These are phyloP conservation scores for Malbranchea cinnamomea DNA, from an alignment of 2,329 filamentous ascomycete species.

Conservation along the genomic window DNA sequence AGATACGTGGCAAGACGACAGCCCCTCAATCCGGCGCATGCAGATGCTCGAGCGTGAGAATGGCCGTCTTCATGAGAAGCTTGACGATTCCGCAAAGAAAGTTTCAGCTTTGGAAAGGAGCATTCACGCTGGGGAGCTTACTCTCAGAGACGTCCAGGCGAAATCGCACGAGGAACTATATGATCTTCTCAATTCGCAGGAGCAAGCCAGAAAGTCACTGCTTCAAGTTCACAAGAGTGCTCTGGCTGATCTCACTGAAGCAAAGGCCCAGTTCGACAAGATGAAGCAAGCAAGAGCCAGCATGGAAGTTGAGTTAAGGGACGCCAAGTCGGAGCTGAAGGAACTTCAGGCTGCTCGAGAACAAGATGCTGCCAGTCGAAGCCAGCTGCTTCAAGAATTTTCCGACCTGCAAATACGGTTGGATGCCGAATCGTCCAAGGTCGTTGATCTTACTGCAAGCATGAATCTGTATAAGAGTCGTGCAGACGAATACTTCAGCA, in stretches of 20 bases:
- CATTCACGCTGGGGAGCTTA: constrained; percentile 73
- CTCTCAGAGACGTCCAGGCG: constrained; percentile 77
- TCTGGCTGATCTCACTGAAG: constrained; percentile 68
- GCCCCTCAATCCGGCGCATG: constrained; percentile 63
- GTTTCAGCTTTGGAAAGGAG: constrained; percentile 78
- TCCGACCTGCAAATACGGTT: constrained; percentile 85
- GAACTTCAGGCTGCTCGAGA: constrained; percentile 67
- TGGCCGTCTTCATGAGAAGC: constrained; percentile 77
- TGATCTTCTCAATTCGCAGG: constrained; percentile 82
- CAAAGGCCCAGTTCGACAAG: constrained; percentile 75
- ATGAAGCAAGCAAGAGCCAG: constrained; percentile 66
- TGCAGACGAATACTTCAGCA: constrained; percentile 92
- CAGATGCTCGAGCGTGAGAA: constrained; percentile 90
- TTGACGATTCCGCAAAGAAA: constrained; percentile 87
- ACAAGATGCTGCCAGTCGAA: constrained; percentile 75
- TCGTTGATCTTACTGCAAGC: constrained; percentile 70
- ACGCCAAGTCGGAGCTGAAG: constrained; percentile 66
- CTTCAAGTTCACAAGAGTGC: constrained; percentile 75
- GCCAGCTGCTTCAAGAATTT: constrained; percentile 80
- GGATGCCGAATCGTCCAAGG: constrained; percentile 73
- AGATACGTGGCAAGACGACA: constrained; percentile 55
- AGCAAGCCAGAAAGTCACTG: constrained; percentile 69
- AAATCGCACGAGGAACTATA: constrained; percentile 90
- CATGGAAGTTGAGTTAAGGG: constrained; percentile 74
- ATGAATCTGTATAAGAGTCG: constrained; percentile 80